Base-by-base conservation (phyloP, 768 basidiomycete species). In the Russula olivacea region DNA sequence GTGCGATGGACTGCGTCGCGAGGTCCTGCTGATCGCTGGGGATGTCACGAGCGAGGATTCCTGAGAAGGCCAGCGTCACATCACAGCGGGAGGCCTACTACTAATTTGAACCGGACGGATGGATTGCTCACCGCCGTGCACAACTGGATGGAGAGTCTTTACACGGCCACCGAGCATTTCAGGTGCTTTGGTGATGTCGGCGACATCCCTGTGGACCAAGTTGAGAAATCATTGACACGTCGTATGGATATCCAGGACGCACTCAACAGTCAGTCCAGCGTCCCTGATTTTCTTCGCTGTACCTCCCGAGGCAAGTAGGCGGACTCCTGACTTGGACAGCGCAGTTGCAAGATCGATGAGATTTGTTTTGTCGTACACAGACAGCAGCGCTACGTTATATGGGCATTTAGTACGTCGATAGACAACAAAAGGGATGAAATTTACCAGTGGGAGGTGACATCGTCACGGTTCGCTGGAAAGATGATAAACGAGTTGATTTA, bases 151-250 rank as follows among this genome's bases (percentile, higher is more conserved):
- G 11, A 99, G 84, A 2, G 97, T 99, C 79, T 99, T 98, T 61
- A 98, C 97, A 69, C 97, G 81, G 28, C 97, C 97, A 58, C 97
- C 96, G 3, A 99, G 83, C 95, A 99, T 98, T 75, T 99, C 97
- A 5, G 97, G 96, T 0, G 94, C 94, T 71, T 95, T 96, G 54
- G 97, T 98, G 75, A 98, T 89, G 72, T 92, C 89, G 5, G 96
- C 91, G 59, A 99, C 94, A 82, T 99, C 97, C 66, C 97, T 99
- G 17, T 68, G 2, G 19, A 19, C 19, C 40, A 23, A 32, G 41
- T 51, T 51, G 36, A 7, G 56, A 48, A 17, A 38, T 54, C 48
- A 34, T 58, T 17, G 40, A 28, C 49, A 64, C 40, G 19, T 32
- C n/a, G 12, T 23, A 21, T 14, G 25, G 14, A 32, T 12, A 36